Conservation (phyloP, 768 basidiomycete genomes). For the Tephrocybe rancida region DNA sequence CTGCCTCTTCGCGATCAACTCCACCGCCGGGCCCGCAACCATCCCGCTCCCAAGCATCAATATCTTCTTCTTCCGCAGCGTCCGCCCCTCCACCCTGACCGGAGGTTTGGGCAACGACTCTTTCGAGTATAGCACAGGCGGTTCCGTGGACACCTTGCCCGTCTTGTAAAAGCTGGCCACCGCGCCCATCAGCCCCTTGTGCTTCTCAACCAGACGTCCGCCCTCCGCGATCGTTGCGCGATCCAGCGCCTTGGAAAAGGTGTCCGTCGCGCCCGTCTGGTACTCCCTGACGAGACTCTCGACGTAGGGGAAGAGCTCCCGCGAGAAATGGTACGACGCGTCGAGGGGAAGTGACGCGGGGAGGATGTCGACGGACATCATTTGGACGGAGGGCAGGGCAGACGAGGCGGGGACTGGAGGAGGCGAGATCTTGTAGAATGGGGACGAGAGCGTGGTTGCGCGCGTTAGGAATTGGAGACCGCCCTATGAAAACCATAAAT, state of each 20-base stretch:
- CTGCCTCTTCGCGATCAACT: constrained; percentile 61
- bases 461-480: constrained; percentile 81
- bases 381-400: constrained; percentile 62
- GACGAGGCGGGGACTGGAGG: constrained; percentile 33
- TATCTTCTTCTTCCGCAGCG: constrained; percentile 57
- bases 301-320: constrained; percentile 68
- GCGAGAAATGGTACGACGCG: constrained; percentile 77
- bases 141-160: background rate
- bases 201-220: constrained; percentile 55
- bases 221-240: constrained; percentile 69
- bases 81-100: background rate
- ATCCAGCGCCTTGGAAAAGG: constrained; percentile 51
- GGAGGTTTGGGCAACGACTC: background rate
- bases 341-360: constrained; percentile 84
- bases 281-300: constrained; percentile 52
- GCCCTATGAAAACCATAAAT: constrained; percentile 47
- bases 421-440: constrained; percentile 62
- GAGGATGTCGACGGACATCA: constrained; percentile 92
- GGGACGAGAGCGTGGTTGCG: constrained; percentile 78
- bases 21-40: constrained; percentile 89
- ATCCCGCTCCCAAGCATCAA: constrained; percentile 93
- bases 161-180: constrained; percentile 44
- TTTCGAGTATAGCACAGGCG: background rate
- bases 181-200: constrained; percentile 59
- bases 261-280: constrained; percentile 21